Evolutionary conservation across 2,329 filamentous ascomycete genomes (phyloP).

Genomic region (Orbilia brochopaga): DNA sequence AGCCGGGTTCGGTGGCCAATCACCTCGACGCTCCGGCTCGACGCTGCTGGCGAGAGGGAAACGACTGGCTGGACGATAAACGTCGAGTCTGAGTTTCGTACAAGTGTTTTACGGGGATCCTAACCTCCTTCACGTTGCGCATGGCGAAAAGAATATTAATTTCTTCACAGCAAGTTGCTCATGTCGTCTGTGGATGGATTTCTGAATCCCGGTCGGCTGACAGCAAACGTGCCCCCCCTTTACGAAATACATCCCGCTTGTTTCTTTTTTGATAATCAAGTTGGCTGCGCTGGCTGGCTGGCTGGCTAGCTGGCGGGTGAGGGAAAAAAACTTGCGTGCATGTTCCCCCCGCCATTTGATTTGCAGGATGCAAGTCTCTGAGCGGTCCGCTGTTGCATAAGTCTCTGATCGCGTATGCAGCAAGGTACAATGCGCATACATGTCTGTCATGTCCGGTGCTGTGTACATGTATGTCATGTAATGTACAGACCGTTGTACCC

Average conservation of each 20-base stretch:
- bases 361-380: slow-evolving; percentile 52
- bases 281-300: too few relatives aligned
- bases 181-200: too few relatives aligned
- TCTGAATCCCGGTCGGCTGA: slow-evolving; percentile 21
- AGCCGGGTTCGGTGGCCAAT: slow-evolving; percentile 31
- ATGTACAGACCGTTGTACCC: slow-evolving; percentile 36
- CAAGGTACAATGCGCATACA: slow-evolving; percentile 30
- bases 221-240: not conserved
- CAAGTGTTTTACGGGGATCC: not conserved
- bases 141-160: too few relatives aligned
- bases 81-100: slow-evolving; percentile 9
- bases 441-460: slow-evolving; percentile 10
- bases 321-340: slow-evolving; percentile 14
- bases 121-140: not conserved
- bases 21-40: slow-evolving; percentile 14
- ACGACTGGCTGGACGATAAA: slow-evolving; percentile 39
- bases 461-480: slow-evolving; percentile 4
- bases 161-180: too few relatives aligned
- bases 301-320: slow-evolving; percentile 5
- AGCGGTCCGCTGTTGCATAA: slow-evolving; percentile 52
- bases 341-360: slow-evolving; percentile 36
- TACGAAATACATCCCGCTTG: not conserved
- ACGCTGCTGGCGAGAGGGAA: slow-evolving; percentile 24
- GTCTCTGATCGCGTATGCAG: slow-evolving; percentile 51
- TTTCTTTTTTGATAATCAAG: slow-evolving; percentile 17